Base-by-base conservation (phyloP, 2,329 filamentous ascomycete species). In the Cladosporium sp. region DNA sequence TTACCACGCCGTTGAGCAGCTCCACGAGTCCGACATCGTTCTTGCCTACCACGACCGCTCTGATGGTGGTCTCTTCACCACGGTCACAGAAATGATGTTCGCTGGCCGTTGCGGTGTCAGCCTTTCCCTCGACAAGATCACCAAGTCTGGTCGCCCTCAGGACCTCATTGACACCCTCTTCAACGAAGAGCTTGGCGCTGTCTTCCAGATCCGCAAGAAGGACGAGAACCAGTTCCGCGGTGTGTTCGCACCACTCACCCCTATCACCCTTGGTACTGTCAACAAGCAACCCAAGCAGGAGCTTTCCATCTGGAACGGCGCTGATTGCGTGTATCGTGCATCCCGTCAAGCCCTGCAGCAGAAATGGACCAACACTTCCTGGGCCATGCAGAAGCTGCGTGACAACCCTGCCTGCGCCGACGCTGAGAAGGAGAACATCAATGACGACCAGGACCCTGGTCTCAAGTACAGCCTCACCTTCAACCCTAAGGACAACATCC, bases 71-170 rank as follows among this genome's bases (percentile, higher is more conserved):
- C 78, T 97, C 9, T 84, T 97, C 70, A 94, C 93, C 1, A 92
- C 93, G 5, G 77, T 97, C 34, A 90, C 87, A 2, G 94, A 99
- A 75, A 97, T 97, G 94, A 95, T 96, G 85, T 97, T 97, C 71
- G 93, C 94, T 32, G 94, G 94, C 25, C 88, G 92, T 57, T 95
- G 90, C 68, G 94, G 93, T 60, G 82, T 91, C 28, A 89, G 95
- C 65, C 80, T 97, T 59, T 88, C 90, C 80, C 79, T 97, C 58
- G 92, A 97, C 70, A 83, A 82, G 56, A 79, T 91, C 37, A 84
- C 83, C 59, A 84, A 83, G 22, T 80, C 86, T 42, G 81, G 81
- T 9, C 77, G 83, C 45, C 64, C 68, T 1, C 64, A 70, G 42
- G 80, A 85, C 67, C 74, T 95, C 17, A 77, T 96, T 7, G 84